Base-by-base conservation (phyloP, 192 early-diverging fungal species). In the Dissophora ornata region DNA sequence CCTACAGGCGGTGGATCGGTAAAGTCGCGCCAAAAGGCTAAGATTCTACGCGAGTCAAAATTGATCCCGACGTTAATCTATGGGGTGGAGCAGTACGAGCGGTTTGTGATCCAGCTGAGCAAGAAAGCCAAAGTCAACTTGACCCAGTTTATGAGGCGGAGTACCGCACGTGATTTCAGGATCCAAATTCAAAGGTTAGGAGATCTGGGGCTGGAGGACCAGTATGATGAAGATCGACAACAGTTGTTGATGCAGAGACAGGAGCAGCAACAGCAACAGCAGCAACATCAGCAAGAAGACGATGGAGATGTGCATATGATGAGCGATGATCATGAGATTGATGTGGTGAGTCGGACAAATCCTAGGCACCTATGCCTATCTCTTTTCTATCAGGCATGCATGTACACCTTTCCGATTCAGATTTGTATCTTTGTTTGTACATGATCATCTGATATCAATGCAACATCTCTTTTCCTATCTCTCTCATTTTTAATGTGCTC, bases 91-190 rank as follows among this genome's bases (percentile, higher is more conserved):
- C 84, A 91, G 60, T 91, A 90, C 49, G 94, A 95, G 55, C 86
- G 89, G 29, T 86, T 88, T 59, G 81, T 93, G 22, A 89, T 92
- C 41, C 82, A 88, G 57, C 68, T 95, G 21, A 80, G 84, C 45
- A 89, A 87, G 24, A 93, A 90, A 50, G 84, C 88, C 62, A 92
- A 90, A 49, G 87, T 89, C 19, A 73, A 92, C 42, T 51, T 95
- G 41, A 90, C 90, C 30, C 89, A 93, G 46, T 89, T 91, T 56
- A 83, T 94, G 66, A 88, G 92, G 59, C 81, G 92, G 22, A 91
- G 92, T 66, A 93, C 92, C 0, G 89, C 90, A 2, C 81, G 91
- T 33, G 94, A 95, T 48, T 95, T 95, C 46, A 84, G 81, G 45
- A 92, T 95, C 57, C 79, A 90, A 25, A 71, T 80, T 49, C 81